These are phyloP conservation scores for Hymenoscyphus fructigenus DNA, from an alignment of 2,329 filamentous ascomycete genomes.

Conservation along the genomic window DNA sequence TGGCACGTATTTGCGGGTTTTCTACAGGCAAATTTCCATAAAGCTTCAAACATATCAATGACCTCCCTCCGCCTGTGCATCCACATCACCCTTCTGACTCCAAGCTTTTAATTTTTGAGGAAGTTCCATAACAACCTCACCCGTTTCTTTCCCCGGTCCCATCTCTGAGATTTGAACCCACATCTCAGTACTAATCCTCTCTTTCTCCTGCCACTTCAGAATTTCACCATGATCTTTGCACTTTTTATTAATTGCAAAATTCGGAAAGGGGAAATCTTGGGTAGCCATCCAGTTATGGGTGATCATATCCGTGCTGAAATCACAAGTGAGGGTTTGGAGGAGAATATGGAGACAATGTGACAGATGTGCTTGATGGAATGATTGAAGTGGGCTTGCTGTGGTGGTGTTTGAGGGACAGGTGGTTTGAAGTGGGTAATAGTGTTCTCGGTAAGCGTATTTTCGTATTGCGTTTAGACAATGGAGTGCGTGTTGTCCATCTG, in stretches of 20 bases:
- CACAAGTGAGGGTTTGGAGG: conserved; percentile 27
- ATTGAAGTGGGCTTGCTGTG: neutral
- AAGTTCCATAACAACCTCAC: conserved; percentile 3
- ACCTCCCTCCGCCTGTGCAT: no score
- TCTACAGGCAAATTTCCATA: no score
- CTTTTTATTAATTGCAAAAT: conserved; percentile 37
- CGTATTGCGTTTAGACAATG: conserved; percentile 9
- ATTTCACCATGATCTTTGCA: conserved; percentile 35
- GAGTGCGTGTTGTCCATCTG: conserved; percentile 11
- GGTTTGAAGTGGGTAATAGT: conserved; percentile 3
- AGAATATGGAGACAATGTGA: conserved; percentile 17
- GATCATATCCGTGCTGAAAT: conserved; percentile 36
- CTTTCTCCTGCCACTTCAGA: conserved; percentile 13
- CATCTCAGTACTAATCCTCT: conserved; percentile 6
- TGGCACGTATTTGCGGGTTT: no score
- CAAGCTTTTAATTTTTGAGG: conserved; percentile 7
- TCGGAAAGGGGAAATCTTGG: conserved; percentile 34
- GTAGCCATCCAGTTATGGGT: conserved; percentile 38
- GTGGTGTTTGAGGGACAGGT: conserved; percentile 5
- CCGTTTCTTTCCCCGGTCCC: neutral
- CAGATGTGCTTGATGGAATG: conserved; percentile 16
- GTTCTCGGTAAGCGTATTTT: conserved; percentile 6
- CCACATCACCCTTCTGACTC: neutral
- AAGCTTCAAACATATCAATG: no score
- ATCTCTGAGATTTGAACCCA: conserved; percentile 5